Conservation (phyloP, 1,139 yeast genomes). For the Hansenula anomala region DNA sequence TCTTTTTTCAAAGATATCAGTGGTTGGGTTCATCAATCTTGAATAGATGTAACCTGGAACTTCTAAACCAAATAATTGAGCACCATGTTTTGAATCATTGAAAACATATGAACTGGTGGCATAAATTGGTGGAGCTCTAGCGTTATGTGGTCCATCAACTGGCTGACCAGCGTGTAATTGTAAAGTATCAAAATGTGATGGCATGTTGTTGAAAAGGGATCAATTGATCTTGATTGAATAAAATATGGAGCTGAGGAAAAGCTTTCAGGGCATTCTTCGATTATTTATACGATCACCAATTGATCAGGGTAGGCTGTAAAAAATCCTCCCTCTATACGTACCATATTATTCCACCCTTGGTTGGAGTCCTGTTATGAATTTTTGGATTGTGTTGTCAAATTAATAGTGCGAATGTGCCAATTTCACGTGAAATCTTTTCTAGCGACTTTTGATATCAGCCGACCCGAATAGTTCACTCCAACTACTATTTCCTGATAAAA, state of each 20-base stretch:
- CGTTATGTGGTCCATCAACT: conserved; percentile 52
- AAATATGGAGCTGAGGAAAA: too few relatives aligned
- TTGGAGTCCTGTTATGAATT: too few relatives aligned
- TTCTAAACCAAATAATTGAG: conserved; percentile 80
- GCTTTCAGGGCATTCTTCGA: too few relatives aligned
- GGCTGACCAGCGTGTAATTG: conserved; percentile 93
- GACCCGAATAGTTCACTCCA: too few relatives aligned
- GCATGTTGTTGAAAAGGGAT: conserved; percentile 21
- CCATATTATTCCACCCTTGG: too few relatives aligned
- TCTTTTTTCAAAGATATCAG: conserved; percentile 84
- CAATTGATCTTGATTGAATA: not conserved
- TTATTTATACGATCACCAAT: too few relatives aligned
- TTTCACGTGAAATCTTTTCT: conserved; percentile 5
- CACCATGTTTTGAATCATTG: conserved; percentile 85
- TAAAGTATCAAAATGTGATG: conserved; percentile 79
- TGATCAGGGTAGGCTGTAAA: too few relatives aligned
- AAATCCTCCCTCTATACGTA: too few relatives aligned
- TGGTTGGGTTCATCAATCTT: conserved; percentile 90
- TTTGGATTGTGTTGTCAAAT: too few relatives aligned
- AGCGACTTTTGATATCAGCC: too few relatives aligned
- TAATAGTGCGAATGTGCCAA: not conserved
- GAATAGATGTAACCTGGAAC: conserved; percentile 84
- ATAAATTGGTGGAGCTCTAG: conserved; percentile 89
- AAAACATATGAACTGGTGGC: conserved; percentile 85
- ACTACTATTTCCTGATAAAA: too few relatives aligned